These are phyloP conservation scores for Darksidea phi DNA, from an alignment of 495 filamentous ascomycete species.

Conservation along the genomic window DNA sequence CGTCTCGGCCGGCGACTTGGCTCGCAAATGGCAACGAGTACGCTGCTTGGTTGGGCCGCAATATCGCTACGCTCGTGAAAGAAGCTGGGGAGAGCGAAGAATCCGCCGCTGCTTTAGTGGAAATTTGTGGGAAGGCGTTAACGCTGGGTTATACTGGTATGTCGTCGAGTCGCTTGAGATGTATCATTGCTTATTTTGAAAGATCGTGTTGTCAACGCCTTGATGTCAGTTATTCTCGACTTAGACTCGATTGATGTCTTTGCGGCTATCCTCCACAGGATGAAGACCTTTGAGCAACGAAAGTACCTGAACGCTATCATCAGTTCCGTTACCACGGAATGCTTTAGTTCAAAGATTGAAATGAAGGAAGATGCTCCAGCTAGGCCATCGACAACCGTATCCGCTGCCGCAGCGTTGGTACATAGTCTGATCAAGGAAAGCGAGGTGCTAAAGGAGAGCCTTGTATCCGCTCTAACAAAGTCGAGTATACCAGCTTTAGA, in stretches of 20 bases:
- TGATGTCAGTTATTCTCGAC: background rate
- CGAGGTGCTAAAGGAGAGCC: constrained; percentile 49
- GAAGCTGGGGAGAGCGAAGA: constrained; percentile 46
- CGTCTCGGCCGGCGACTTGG: constrained; percentile 51
- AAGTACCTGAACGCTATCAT: constrained; percentile 50
- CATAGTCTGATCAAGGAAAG: constrained; percentile 41
- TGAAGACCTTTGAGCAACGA: constrained; percentile 30
- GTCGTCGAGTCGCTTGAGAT: constrained; percentile 5
- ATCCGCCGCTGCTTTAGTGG: constrained; percentile 46
- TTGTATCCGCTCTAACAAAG: constrained; percentile 43
- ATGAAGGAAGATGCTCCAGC: constrained; percentile 34
- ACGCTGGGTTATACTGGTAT: constrained; percentile 74
- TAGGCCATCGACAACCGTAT: constrained; percentile 39
- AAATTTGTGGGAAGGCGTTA: constrained; percentile 57
- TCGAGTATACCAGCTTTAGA: constrained; percentile 45
- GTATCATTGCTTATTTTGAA: background rate
- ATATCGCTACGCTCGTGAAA: constrained; percentile 55
- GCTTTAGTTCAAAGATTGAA: constrained; percentile 43
- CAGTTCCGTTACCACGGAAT: constrained; percentile 57
- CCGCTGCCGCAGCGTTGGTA: constrained; percentile 52
- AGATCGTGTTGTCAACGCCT: constrained; percentile 21
- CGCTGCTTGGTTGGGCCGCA: constrained; percentile 73
- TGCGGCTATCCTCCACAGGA: constrained; percentile 10
- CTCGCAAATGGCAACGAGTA: constrained; percentile 64
- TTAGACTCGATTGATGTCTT: background rate